A percentile compares a stretch with the other conserved stretches of the same genome.
Conservation (phyloP, 441 rosid species). For the Macaranga tanarius region DNA sequence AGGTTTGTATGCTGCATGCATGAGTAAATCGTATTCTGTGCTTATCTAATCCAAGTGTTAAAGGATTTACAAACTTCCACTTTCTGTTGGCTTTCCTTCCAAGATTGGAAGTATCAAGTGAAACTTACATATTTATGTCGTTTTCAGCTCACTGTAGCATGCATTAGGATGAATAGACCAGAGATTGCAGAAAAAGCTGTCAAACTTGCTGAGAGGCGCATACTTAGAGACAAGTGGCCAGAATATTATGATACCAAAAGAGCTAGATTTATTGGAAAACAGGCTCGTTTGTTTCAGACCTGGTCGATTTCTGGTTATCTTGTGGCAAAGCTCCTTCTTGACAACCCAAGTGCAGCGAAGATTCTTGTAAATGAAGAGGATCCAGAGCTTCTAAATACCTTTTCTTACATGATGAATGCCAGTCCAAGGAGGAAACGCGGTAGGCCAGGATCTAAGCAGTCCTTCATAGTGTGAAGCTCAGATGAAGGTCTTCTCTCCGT, state of each 20-base stretch:
- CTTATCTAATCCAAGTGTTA: neutral
- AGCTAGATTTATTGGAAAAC: constrained; percentile 49
- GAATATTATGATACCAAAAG: constrained; percentile 49
- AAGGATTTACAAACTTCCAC: neutral
- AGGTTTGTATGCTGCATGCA: constrained; percentile 18
- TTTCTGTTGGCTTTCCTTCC: neutral
- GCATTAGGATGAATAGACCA: constrained; percentile 44
- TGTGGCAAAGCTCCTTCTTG: constrained; percentile 43
- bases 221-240: constrained; percentile 48
- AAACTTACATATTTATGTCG: constrained; percentile 1
- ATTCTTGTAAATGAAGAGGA: constrained; percentile 44
- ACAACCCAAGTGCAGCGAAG: constrained; percentile 32
- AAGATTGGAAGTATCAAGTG: neutral
- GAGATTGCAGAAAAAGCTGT: constrained; percentile 45
- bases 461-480: constrained; percentile 37
- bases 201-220: constrained; percentile 37
- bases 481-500: neutral
- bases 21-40: neutral
- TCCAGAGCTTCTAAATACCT: constrained; percentile 45
- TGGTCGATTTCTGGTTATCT: constrained; percentile 56
- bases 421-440: constrained; percentile 43
- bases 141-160: constrained; percentile 45
- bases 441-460: constrained; percentile 25
- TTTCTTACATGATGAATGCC: constrained; percentile 45
- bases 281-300: constrained; percentile 41